Evolutionary conservation across 805 yeast genomes (phyloP).

Genomic region (Maudiozyma serrabonitensis): DNA sequence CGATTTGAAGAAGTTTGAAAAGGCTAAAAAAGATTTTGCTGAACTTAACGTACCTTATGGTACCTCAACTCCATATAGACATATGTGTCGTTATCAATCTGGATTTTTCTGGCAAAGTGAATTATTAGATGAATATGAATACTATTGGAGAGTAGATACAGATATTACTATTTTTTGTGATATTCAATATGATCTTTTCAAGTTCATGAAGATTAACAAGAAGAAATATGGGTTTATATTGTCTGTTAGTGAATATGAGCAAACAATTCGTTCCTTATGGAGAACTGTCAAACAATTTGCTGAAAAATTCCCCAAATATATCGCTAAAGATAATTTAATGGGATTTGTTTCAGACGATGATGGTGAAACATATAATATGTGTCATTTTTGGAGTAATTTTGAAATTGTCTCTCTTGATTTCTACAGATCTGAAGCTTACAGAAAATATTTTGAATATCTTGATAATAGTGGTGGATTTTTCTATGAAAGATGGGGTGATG

Average conservation of each 20-base stretch:
- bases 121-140: conserved; percentile 48
- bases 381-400: conserved; percentile 80
- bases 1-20: conserved; percentile 41
- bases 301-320: conserved; percentile 32
- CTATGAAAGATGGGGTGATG: conserved; percentile 91
- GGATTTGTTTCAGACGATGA: conserved; percentile 54
- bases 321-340: conserved; percentile 42
- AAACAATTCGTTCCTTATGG: conserved; percentile 60
- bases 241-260: conserved; percentile 50
- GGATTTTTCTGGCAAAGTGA: conserved; percentile 56
- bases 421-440: conserved; percentile 50
- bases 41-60: conserved; percentile 45
- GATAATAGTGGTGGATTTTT: conserved; percentile 70
- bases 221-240: conserved; percentile 59
- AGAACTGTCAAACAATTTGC: conserved; percentile 42
- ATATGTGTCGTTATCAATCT: conserved; percentile 47
- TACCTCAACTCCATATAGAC: conserved; percentile 51
- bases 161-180: conserved; percentile 54
- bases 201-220: conserved; percentile 43
- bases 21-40: conserved; percentile 37
- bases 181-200: conserved; percentile 53
- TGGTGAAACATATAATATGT: conserved; percentile 57
- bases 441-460: conserved; percentile 48
- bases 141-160: conserved; percentile 74
- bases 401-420: conserved; percentile 67